Percentiles rank a stretch among this genome's conserved stretches.
Conservation (phyloP, 345 rosid genomes). For the Salix viminalis region DNA sequence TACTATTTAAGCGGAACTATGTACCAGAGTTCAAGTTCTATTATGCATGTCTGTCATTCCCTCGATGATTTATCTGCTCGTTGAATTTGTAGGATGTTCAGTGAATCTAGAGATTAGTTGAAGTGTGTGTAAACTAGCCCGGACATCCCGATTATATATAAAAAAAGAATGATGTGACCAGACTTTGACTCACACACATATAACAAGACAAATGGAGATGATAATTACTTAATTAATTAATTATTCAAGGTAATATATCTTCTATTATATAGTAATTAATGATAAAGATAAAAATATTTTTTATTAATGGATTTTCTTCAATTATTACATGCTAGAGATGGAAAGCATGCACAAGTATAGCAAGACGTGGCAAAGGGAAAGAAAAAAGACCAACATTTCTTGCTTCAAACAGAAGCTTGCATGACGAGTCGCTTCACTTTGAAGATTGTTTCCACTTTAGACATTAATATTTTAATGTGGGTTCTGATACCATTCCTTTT, state of each 20-base stretch:
- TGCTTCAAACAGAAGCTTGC: slow-evolving; percentile 42
- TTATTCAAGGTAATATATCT: too few relatives aligned
- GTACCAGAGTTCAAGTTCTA: too few relatives aligned
- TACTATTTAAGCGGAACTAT: too few relatives aligned
- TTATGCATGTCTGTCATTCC: fast-evolving
- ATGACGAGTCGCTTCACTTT: slow-evolving; percentile 3
- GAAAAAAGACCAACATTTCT: slow-evolving; percentile 45
- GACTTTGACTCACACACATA: background rate
- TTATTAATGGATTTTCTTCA: background rate
- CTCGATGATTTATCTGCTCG: fast-evolving
- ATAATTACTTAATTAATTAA: background rate
- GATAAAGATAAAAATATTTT: background rate
- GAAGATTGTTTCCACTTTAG: background rate
- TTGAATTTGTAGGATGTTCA: too few relatives aligned
- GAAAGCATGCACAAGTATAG: slow-evolving; percentile 1
- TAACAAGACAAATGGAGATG: background rate
- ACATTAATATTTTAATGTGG: background rate
- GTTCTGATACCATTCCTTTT: background rate
- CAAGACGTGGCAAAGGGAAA: background rate
- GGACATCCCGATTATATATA: too few relatives aligned
- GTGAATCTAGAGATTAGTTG: fast-evolving
- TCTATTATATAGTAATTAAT: too few relatives aligned
- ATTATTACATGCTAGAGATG: background rate
- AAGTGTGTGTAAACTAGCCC: too few relatives aligned
- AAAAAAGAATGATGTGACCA: too few relatives aligned